Conservation (phyloP, 805 yeast genomes). For the Naumovozyma castellii region DNA sequence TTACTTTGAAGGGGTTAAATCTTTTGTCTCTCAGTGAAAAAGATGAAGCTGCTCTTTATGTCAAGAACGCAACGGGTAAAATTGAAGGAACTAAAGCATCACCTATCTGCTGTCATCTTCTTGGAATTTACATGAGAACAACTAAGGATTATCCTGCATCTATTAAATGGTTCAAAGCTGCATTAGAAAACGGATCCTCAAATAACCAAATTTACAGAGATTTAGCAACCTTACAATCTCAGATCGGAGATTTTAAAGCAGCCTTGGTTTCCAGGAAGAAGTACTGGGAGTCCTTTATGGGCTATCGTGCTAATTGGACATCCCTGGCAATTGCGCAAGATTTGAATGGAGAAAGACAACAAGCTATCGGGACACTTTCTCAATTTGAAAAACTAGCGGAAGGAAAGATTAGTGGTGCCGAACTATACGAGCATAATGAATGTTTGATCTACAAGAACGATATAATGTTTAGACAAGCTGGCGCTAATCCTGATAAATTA, state of each 20-base stretch:
- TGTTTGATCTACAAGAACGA: constrained; percentile 63
- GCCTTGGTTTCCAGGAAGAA: constrained; percentile 55
- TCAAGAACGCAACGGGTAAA: constrained; percentile 51
- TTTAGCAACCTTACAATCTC: constrained; percentile 69
- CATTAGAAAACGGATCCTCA: constrained; percentile 66
- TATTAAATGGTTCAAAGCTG: constrained; percentile 63
- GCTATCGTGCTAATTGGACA: constrained; percentile 86
- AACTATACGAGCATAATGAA: constrained; percentile 73
- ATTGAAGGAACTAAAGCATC: constrained; percentile 39
- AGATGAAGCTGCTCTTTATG: constrained; percentile 53
- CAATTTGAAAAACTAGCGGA: constrained; percentile 68
- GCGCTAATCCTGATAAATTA: constrained; percentile 32
- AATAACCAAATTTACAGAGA: constrained; percentile 78
- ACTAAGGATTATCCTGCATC: constrained; percentile 66
- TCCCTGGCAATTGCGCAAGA: constrained; percentile 79
- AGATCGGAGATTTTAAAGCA: constrained; percentile 61
- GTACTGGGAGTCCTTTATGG: constrained; percentile 64
- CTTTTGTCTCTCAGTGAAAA: constrained; percentile 48
- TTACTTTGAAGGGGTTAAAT: constrained; percentile 76
- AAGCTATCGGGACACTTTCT: constrained; percentile 61
- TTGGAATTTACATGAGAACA: constrained; percentile 73
- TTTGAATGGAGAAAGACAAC: constrained; percentile 53
- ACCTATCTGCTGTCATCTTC: constrained; percentile 71
- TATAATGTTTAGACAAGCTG: constrained; percentile 54
- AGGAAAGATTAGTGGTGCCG: constrained; percentile 57